Conservation (phyloP, 495 filamentous ascomycete species). For the Xylaria cubensis region DNA sequence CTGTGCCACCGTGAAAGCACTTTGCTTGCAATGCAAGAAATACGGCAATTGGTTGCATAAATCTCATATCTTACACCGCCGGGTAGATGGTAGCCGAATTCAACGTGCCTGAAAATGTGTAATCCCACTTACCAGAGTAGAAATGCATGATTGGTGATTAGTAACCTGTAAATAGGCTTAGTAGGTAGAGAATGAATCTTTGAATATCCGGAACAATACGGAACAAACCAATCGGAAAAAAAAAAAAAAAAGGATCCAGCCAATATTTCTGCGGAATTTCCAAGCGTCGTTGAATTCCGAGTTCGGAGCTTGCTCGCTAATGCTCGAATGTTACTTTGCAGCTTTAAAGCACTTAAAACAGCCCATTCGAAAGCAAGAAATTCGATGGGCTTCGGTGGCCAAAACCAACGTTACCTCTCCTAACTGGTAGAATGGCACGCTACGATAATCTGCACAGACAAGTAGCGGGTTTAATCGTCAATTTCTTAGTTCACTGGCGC, state of each 20-base stretch:
- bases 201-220: not conserved
- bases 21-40: not conserved
- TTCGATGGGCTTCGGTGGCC: constrained; percentile 15
- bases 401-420: constrained; percentile 4
- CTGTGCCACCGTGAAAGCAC: constrained; percentile 15
- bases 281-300: not conserved
- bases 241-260: not conserved
- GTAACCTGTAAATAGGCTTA: not conserved
- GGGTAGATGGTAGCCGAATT: not conserved
- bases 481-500: constrained; percentile 1
- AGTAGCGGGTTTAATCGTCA: not conserved
- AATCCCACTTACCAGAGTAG: not conserved
- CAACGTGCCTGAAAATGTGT: not conserved
- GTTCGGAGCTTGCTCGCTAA: constrained; percentile 1
- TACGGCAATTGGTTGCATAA: constrained; percentile 7
- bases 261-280: not conserved
- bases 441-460: not conserved
- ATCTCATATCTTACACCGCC: constrained; percentile 13
- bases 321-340: constrained; percentile 18
- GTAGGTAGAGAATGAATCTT: not conserved
- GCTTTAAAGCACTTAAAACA: not conserved
- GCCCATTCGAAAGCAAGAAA: not conserved
- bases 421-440: not conserved
- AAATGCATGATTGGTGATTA: not conserved
- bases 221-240: not conserved